Conservation (phyloP, 2,329 filamentous ascomycete genomes). For the Shiraia bambusicola region DNA sequence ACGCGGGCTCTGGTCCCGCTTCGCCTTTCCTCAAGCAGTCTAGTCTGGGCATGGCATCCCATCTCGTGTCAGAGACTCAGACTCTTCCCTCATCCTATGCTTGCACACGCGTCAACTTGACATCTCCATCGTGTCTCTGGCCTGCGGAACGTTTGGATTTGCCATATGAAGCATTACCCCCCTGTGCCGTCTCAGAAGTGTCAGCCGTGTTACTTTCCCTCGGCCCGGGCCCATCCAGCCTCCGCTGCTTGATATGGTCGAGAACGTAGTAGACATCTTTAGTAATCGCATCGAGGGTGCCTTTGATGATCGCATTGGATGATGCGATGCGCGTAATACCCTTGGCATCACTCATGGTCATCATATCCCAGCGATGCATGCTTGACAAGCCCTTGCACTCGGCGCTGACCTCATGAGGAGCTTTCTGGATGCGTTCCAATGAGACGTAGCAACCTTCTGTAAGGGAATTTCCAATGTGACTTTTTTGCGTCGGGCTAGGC, state of each 20-base stretch:
- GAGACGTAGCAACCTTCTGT: conserved; percentile 64
- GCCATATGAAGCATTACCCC: not conserved
- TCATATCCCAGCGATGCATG: conserved; percentile 70
- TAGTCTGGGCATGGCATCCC: conserved; percentile 1
- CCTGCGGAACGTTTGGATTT: not conserved
- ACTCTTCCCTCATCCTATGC: not conserved
- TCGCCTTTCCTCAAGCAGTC: conserved; percentile 8
- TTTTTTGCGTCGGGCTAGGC: conserved; percentile 25
- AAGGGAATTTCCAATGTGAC: conserved; percentile 48
- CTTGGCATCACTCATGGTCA: conserved; percentile 69
- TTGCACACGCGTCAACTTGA: not conserved
- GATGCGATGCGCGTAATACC: conserved; percentile 59
- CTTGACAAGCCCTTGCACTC: no score
- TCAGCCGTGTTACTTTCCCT: not conserved
- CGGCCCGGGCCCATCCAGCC: conserved; percentile 6
- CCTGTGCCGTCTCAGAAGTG: not conserved
- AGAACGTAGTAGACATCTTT: conserved; percentile 24
- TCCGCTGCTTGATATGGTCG: conserved; percentile 12
- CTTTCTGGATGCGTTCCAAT: conserved; percentile 52
- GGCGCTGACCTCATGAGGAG: conserved; percentile 1
- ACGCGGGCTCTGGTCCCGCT: conserved; percentile 13
- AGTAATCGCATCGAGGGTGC: conserved; percentile 16
- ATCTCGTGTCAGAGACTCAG: not conserved
- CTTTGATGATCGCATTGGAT: conserved; percentile 28
- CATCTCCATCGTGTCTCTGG: not conserved